Base-by-base conservation (phyloP, 1,139 yeast genomes). In the Yamadazyma siamensis region DNA sequence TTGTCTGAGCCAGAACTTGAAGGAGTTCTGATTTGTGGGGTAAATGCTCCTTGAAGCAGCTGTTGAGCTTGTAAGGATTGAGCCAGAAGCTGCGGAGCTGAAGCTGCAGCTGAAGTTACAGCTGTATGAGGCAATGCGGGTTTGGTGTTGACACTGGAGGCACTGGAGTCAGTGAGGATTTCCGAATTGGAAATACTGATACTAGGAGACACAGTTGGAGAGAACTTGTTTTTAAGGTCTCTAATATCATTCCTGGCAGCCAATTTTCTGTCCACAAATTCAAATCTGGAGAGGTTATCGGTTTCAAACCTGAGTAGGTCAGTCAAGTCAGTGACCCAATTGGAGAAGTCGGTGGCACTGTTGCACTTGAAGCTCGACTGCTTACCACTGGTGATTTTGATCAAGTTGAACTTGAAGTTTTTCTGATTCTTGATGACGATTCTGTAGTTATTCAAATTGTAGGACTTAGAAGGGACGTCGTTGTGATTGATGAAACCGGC, bases 401-500 rank as follows among this genome's bases (percentile, higher is more conserved):
- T 43, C 27, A 68, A 46, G 15, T 59, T 52, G 33, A 68, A 67
- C 39, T 67, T 68, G 40, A 53, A 54, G 10, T 51, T 49, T 18
- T 51, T 50, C 7, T 59, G 65, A 39, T 61, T 63, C 35, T 66
- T 65, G 12, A 56, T 43, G 26, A 48, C 46, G 19, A 68, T 52
- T 13, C 48, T 36, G 40, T 56, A 63, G 29, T 66, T 68, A 38
- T 68, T 68, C 38, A 68, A 54, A 39, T 65, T 68, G 43, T 67
- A 68, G 1, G 73, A 66, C 37, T 64, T 65, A 10, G 51, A 43
- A 2, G 75, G 75, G 1, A 53, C 43, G 41, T 64, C 71, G 32
- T 66, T 62, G 37, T 61, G 65, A 15, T 63, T 68, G 26, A 68
- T 61, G 29, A 62, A 60, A 0, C 71, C 71, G 2, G 71, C 70